These are phyloP conservation scores for maize (Zea mays) DNA, from an alignment of 176 grass and related monocot genomes.

Conservation along the genomic window DNA sequence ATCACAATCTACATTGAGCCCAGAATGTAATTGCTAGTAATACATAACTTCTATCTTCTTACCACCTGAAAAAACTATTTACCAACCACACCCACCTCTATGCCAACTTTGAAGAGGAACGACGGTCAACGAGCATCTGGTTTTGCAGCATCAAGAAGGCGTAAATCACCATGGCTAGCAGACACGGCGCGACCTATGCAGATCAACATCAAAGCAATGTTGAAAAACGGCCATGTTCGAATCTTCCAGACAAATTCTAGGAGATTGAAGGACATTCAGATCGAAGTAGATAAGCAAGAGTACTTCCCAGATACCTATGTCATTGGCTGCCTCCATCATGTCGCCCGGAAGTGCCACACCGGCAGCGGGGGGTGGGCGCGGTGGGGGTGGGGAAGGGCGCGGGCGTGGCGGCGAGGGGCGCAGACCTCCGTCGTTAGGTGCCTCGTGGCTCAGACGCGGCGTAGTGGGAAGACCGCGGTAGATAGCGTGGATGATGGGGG, in stretches of 20 bases:
- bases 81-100: constrained; percentile 50
- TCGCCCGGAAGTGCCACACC: constrained; percentile 65
- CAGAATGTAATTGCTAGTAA: constrained; percentile 13
- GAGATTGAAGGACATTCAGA: constrained; percentile 57
- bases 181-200: constrained; percentile 65
- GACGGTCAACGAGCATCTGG: constrained; percentile 88
- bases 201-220: constrained; percentile 13
- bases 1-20: constrained; percentile 64
- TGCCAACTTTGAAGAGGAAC: constrained; percentile 98
- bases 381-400: too few relatives aligned
- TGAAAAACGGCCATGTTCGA: not conserved
- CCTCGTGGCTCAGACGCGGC: too few relatives aligned
- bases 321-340: constrained; percentile 82
- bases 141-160: constrained; percentile 72
- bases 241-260: not conserved
- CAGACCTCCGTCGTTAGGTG: too few relatives aligned
- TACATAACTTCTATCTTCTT: not conserved
- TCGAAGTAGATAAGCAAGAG: constrained; percentile 83
- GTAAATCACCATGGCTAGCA: constrained; percentile 55
- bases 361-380: constrained; percentile 63
- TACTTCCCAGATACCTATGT: constrained; percentile 60
- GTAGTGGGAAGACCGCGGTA: too few relatives aligned
- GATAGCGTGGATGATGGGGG: too few relatives aligned
- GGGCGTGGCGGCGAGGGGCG: too few relatives aligned
- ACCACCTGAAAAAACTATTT: not conserved